A percentile compares a stretch with the other conserved stretches of the same genome.
Evolutionary conservation across 1,284 basidiomycete genomes (phyloP).

Genomic region (Xerocomus amazonicus): DNA sequence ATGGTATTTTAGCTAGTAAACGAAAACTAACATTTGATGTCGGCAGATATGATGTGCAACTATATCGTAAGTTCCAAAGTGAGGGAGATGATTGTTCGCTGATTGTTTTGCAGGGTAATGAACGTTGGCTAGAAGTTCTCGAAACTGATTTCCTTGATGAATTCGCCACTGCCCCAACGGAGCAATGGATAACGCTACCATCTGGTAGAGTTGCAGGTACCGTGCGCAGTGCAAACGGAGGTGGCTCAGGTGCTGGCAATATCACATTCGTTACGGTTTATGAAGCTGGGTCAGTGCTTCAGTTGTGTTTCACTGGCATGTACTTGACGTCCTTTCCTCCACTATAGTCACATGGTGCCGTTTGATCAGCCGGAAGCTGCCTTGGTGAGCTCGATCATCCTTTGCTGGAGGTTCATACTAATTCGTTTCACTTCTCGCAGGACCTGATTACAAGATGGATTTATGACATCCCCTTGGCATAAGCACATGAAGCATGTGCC

Average conservation of each 20-base stretch:
- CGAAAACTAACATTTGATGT: constrained; percentile 2
- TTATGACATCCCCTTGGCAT: constrained; percentile 37
- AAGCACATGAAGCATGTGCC: not conserved
- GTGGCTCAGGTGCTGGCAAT: constrained; percentile 63
- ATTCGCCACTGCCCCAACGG: constrained; percentile 50
- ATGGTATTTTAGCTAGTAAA: not conserved
- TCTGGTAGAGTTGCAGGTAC: constrained; percentile 49
- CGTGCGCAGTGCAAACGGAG: constrained; percentile 61
- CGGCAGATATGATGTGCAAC: constrained; percentile 77
- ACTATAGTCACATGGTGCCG: constrained; percentile 76
- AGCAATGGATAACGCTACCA: constrained; percentile 53
- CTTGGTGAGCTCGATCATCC: constrained; percentile 42
- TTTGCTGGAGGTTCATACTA: not conserved
- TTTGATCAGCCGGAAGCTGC: constrained; percentile 80
- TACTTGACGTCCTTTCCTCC: constrained; percentile 2
- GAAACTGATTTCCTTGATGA: constrained; percentile 61
- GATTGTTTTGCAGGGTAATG: constrained; percentile 53
- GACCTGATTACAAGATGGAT: constrained; percentile 40
- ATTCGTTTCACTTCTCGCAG: constrained; percentile 12
- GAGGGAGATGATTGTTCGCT: constrained; percentile 23
- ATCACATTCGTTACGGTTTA: constrained; percentile 70
- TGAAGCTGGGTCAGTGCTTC: constrained; percentile 62
- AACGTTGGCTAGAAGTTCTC: constrained; percentile 63
- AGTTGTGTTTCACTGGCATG: not conserved
- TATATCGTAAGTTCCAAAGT: constrained; percentile 47